Percentiles rank a stretch among this genome's conserved stretches.
These are phyloP conservation scores for Coniosporium apollinis DNA, from an alignment of 495 filamentous ascomycete genomes.

Conservation along the genomic window DNA sequence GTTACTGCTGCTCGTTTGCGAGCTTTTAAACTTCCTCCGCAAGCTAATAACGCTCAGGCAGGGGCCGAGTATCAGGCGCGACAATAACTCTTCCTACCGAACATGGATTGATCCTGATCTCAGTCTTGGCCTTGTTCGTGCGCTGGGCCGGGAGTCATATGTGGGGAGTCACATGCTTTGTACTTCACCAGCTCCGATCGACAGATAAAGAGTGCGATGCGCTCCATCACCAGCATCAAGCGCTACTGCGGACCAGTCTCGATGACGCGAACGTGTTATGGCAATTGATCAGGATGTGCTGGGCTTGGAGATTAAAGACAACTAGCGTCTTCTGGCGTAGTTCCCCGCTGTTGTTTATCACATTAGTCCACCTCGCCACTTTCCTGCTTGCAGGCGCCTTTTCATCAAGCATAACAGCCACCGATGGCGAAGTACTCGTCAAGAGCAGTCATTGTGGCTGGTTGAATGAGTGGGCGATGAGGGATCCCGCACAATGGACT, in stretches of 20 bases:
- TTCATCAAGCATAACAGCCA: conserved; percentile 8
- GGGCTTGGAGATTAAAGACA: conserved; percentile 5
- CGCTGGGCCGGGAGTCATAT: conserved; percentile 8
- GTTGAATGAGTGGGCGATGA: too few species aligned
- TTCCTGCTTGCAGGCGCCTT: conserved; percentile 8
- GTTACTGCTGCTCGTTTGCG: too few species aligned
- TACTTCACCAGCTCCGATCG: conserved; percentile 9
- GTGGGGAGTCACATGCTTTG: conserved; percentile 12
- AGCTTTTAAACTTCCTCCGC: too few species aligned
- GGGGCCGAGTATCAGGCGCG: neutral
- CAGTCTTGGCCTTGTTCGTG: conserved; percentile 13
- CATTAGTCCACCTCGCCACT: conserved; percentile 7
- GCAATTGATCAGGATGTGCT: conserved; percentile 1
- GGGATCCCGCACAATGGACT: too few species aligned
- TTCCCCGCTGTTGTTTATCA: conserved; percentile 4
- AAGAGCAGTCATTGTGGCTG: too few species aligned
- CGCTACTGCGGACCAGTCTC: conserved; percentile 8
- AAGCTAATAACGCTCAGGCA: too few species aligned
- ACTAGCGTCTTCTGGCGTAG: conserved; percentile 2
- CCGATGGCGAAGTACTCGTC: too few species aligned
- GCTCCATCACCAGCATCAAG: conserved; percentile 13
- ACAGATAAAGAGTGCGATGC: conserved; percentile 5
- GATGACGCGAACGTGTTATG: conserved; percentile 7
- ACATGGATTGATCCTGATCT: conserved; percentile 2
- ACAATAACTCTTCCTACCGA: neutral